These are phyloP conservation scores for Phytophthora vignae DNA, from an alignment of 352 stramenopile genomes.

Conservation along the genomic window DNA sequence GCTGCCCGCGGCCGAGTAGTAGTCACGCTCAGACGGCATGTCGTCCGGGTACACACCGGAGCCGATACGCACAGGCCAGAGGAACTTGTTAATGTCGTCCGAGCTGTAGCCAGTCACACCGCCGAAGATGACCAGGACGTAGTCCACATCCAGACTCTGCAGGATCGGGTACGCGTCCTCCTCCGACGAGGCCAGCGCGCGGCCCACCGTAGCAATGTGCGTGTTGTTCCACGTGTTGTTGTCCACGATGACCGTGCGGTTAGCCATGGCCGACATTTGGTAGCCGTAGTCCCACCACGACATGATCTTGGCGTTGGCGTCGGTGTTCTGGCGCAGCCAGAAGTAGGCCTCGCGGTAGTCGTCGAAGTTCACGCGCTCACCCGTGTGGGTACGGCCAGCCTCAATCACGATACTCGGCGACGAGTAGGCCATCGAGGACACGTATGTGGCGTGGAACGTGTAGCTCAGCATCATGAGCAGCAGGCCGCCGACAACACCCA, in stretches of 20 bases:
- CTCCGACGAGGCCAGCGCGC: slow-evolving; percentile 84
- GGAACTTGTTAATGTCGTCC: slow-evolving; percentile 95
- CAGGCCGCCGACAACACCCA: slow-evolving; percentile 67
- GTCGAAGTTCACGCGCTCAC: slow-evolving; percentile 92
- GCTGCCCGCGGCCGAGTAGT: slow-evolving; percentile 80
- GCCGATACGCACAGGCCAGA: slow-evolving; percentile 94
- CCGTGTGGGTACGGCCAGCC: slow-evolving; percentile 69
- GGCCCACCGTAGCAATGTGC: slow-evolving; percentile 95
- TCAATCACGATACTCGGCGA: slow-evolving; percentile 94
- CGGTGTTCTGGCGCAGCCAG: slow-evolving; percentile 91
- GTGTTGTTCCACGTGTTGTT: slow-evolving; percentile 98
- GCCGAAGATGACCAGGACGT: slow-evolving; percentile 93
- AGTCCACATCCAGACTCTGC: slow-evolving; percentile 93
- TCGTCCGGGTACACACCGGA: slow-evolving; percentile 84
- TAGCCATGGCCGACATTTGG: slow-evolving; percentile 93
- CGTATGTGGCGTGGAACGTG: slow-evolving; percentile 89
- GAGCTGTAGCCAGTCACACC: slow-evolving; percentile 88
- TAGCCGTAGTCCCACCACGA: slow-evolving; percentile 94
- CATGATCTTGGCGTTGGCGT: slow-evolving; percentile 88
- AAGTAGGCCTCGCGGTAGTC: slow-evolving; percentile 98
- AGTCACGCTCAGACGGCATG: slow-evolving; percentile 90
- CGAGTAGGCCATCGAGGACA: slow-evolving; percentile 92
- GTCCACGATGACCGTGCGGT: slow-evolving; percentile 92
- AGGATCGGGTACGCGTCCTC: slow-evolving; percentile 92
- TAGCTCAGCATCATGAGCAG: slow-evolving; percentile 88